Evolutionary conservation across 139 green algal species (phyloP).

Genomic region (Gonium pectorale): DNA sequence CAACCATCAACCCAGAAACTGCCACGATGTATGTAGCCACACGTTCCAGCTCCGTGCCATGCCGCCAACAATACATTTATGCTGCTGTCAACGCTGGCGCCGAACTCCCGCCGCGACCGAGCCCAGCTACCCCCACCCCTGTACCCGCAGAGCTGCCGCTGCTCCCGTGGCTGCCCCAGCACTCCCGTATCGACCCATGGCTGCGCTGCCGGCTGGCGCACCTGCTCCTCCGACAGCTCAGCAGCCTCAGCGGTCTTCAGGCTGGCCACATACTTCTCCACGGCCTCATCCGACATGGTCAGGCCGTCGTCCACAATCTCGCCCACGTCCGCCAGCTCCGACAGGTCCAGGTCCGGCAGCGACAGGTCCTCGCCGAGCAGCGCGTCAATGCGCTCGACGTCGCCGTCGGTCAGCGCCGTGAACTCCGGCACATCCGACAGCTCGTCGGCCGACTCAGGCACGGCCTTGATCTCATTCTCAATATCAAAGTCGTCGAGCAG

Average conservation of each 20-base stretch:
- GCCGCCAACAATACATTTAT: too few species aligned
- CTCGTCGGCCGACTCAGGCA: conserved; percentile 15
- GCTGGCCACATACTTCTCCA: conserved; percentile 37
- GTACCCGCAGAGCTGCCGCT: too few species aligned
- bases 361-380: conserved; percentile 34
- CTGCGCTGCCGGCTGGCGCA: too few species aligned
- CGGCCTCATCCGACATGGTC: conserved; percentile 20
- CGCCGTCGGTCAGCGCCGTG: background rate
- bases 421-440: conserved; percentile 10
- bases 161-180: too few species aligned
- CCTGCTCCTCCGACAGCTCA: conserved; percentile 32
- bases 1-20: too few species aligned
- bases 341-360: conserved; percentile 28
- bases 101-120: too few species aligned
- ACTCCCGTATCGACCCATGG: too few species aligned
- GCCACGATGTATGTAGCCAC: too few species aligned
- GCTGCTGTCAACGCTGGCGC: too few species aligned
- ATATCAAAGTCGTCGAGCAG: conserved; percentile 49
- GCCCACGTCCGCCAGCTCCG: background rate
- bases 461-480: conserved; percentile 50
- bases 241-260: conserved; percentile 26
- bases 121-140: too few species aligned
- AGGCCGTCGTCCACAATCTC: conserved; percentile 25
- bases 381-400: conserved; percentile 19
- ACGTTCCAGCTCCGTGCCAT: too few species aligned